These are phyloP conservation scores for Trichoderma koningii DNA, from an alignment of 2,329 filamentous ascomycete genomes.

Conservation along the genomic window DNA sequence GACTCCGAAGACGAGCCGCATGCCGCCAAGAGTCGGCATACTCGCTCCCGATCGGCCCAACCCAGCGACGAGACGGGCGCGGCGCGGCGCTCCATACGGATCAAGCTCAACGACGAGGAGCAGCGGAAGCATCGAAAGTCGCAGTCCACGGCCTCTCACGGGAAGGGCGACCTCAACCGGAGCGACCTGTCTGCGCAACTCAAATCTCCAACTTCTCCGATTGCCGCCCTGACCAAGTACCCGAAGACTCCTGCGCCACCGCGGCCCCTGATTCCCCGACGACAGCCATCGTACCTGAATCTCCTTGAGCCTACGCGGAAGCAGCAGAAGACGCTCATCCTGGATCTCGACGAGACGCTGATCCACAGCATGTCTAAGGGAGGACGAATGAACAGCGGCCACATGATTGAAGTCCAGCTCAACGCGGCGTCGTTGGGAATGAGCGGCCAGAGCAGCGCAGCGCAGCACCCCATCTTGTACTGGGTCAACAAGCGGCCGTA, in stretches of 20 bases:
- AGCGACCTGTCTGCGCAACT: slow-evolving; percentile 72
- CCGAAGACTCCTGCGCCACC: slow-evolving; percentile 88
- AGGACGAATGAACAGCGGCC: slow-evolving; percentile 89
- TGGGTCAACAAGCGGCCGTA: slow-evolving; percentile 98
- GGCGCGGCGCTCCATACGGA: slow-evolving; percentile 78
- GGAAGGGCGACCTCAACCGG: slow-evolving; percentile 44
- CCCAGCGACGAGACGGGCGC: slow-evolving; percentile 64
- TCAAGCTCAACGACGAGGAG: slow-evolving; percentile 85
- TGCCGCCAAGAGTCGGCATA: slow-evolving; percentile 49
- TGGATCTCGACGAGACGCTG: slow-evolving; percentile 94
- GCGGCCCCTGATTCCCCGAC: slow-evolving; percentile 82
- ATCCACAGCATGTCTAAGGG: slow-evolving; percentile 99
- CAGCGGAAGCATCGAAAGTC: slow-evolving; percentile 70
- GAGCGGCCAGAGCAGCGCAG: slow-evolving; percentile 64
- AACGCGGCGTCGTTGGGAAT: slow-evolving; percentile 70
- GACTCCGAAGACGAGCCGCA: slow-evolving; percentile 64
- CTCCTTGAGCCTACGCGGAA: slow-evolving; percentile 53
- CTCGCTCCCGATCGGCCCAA: slow-evolving; percentile 63
- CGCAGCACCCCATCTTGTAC: slow-evolving; percentile 95
- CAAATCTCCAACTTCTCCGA: slow-evolving; percentile 90
- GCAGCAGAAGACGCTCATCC: slow-evolving; percentile 87
- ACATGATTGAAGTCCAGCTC: slow-evolving; percentile 97
- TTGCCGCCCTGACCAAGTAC: slow-evolving; percentile 79
- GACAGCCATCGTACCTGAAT: slow-evolving; percentile 84
- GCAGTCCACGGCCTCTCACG: slow-evolving; percentile 50